Base-by-base conservation (phyloP, 495 filamentous ascomycete genomes). In the Daldinia loculata region DNA sequence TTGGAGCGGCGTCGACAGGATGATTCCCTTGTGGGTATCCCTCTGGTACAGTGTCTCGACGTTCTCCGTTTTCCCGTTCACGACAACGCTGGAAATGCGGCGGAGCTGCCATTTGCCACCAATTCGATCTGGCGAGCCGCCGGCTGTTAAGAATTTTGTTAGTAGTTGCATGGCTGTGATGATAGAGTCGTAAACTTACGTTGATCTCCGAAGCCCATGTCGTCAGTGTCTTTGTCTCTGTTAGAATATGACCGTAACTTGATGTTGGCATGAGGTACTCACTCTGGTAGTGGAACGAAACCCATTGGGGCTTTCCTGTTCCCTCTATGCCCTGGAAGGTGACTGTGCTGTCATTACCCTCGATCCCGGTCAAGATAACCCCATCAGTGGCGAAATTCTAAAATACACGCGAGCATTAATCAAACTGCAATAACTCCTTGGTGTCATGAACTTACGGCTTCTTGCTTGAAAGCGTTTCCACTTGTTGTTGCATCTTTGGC, bases 251-350 rank as follows among this genome's bases (percentile, higher is more conserved):
- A 41, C 4, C 34, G 19, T 45, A 11, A 15, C 0, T 15, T n/a
- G 4, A 27, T 24, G 24, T 51, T 12, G 24, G 51, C 32, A 38
- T 4, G 60, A 43, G 19, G 29, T 58, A 61, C 56, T 73, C 41
- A 80, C 76, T 82, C 59, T 82, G 80, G 56, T 86, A 86, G 63
- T 86, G 84, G 72, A 87, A 86, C 0, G 85, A 86, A 12, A 87
- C 78, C 84, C 83, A 87, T 79, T 87, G 85, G 2, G 80, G 81
- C 39, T 82, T 79, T 19, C 84, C 85, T 6, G 80, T 75, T 6
- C 85, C 85, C 61, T 83, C 72, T 19, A 87, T 81, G 3, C 72
- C 74, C 12, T 80, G 70, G 65, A 87, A 85, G 2, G 81, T 86
- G 26, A 85, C 79, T 0, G 81, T 85, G 70, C 83, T 85, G 55